A percentile compares a stretch with the other conserved stretches of the same genome.
Evolutionary conservation across 768 basidiomycete species (phyloP).

Genomic region (Termitomyces sp.): DNA sequence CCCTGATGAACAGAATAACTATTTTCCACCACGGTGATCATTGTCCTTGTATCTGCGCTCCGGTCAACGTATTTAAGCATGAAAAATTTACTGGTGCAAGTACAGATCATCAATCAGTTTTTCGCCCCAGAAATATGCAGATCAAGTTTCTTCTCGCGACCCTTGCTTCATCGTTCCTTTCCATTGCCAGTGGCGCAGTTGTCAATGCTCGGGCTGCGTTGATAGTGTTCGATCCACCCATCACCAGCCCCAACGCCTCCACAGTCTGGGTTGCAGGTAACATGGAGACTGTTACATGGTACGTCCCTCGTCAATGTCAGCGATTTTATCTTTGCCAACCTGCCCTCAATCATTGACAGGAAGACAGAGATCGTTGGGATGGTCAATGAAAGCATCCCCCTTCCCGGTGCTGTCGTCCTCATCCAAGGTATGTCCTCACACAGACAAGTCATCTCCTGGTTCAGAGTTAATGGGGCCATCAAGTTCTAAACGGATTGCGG

Average conservation of each 20-base stretch:
- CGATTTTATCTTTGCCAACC: neutral
- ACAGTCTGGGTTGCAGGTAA: constrained; percentile 26
- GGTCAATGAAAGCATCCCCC: too few relatives aligned
- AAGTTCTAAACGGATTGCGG: too few relatives aligned
- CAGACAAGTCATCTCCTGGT: too few relatives aligned
- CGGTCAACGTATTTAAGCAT: neutral
- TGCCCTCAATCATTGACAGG: neutral
- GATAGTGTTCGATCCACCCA: constrained; percentile 27
- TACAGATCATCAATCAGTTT: neutral
- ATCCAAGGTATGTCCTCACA: too few relatives aligned
- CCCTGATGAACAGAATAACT: neutral
- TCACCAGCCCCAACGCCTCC: constrained; percentile 22
- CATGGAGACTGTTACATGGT: constrained; percentile 26
- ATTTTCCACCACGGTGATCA: neutral
- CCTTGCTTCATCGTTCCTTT: constrained; percentile 21
- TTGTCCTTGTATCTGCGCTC: neutral
- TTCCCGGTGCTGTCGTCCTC: too few relatives aligned
- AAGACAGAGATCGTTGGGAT: too few relatives aligned
- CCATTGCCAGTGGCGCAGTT: constrained; percentile 13
- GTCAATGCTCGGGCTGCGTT: constrained; percentile 18
- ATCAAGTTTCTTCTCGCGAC: constrained; percentile 16
- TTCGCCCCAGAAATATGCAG: constrained; percentile 1
- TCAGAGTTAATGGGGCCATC: too few relatives aligned
- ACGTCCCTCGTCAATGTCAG: neutral
- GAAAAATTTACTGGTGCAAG: neutral